These are phyloP conservation scores for Beta vulgaris DNA, from an alignment of 148 eudicot species.

Conservation along the genomic window DNA sequence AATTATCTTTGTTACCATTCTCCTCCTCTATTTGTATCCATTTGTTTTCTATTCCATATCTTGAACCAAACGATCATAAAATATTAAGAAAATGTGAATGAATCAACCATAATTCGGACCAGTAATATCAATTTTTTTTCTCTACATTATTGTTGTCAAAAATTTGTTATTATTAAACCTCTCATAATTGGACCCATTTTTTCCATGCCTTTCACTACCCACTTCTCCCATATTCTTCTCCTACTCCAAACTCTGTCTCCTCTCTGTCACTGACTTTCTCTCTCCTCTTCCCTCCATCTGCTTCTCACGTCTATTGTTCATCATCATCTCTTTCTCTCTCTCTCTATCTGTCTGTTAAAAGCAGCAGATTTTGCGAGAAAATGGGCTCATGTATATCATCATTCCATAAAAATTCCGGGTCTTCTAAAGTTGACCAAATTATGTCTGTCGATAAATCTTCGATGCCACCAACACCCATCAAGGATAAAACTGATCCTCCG, in stretches of 20 bases:
- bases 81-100: too few relatives aligned
- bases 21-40: too few relatives aligned
- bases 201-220: background rate
- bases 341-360: background rate
- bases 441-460: constrained; percentile 11
- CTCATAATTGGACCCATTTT: background rate
- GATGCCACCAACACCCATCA: constrained; percentile 27
- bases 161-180: too few relatives aligned
- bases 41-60: too few relatives aligned
- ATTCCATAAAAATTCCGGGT: constrained; percentile 11
- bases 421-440: constrained; percentile 16
- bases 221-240: background rate
- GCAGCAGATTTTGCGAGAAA: background rate
- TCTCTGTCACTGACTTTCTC: background rate
- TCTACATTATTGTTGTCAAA: too few relatives aligned
- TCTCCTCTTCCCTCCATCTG: background rate
- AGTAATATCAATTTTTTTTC: too few relatives aligned
- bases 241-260: background rate
- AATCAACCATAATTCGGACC: too few relatives aligned
- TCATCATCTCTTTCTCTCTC: too few relatives aligned
- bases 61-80: too few relatives aligned
- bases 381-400: constrained; percentile 34
- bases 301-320: constrained; percentile 4
- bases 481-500: constrained; percentile 16
- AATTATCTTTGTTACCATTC: too few relatives aligned